These are phyloP conservation scores for Rhodamnia argentea DNA, from an alignment of 345 rosid genomes.

Conservation along the genomic window DNA sequence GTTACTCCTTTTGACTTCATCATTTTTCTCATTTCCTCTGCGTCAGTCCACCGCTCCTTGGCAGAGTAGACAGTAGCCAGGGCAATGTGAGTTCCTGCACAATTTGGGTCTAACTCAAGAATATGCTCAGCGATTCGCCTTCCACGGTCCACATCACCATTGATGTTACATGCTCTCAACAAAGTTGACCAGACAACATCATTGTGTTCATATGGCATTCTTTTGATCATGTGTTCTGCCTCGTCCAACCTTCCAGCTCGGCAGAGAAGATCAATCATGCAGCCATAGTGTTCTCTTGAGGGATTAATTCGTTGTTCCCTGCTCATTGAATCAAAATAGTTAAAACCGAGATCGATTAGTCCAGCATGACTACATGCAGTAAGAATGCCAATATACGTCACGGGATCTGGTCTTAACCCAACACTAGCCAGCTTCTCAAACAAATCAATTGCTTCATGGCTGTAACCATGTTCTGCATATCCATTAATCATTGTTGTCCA, in stretches of 20 bases:
- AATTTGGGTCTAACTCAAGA: slow-evolving; percentile 65
- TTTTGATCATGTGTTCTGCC: slow-evolving; percentile 64
- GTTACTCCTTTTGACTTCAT: slow-evolving; percentile 65
- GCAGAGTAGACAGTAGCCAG: slow-evolving; percentile 65
- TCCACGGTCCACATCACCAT: slow-evolving; percentile 64
- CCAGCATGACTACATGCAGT: slow-evolving; percentile 86
- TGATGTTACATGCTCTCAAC: slow-evolving; percentile 54
- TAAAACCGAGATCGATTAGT: slow-evolving; percentile 59
- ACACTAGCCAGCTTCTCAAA: slow-evolving; percentile 47
- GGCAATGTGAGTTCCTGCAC: slow-evolving; percentile 69
- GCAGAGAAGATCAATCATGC: slow-evolving; percentile 88
- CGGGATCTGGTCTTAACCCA: slow-evolving; percentile 65
- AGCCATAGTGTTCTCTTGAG: slow-evolving; percentile 81
- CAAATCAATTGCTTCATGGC: slow-evolving; percentile 59
- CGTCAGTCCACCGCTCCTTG: slow-evolving; percentile 68
- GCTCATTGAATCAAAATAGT: slow-evolving; percentile 58
- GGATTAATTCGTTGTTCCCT: slow-evolving; percentile 35
- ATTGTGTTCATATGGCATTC: slow-evolving; percentile 56
- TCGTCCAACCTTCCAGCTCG: slow-evolving; percentile 62
- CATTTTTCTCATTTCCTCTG: slow-evolving; percentile 50
- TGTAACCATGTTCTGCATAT: slow-evolving; percentile 80
- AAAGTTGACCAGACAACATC: slow-evolving; percentile 86
- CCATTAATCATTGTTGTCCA: slow-evolving; percentile 93
- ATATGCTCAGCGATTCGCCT: slow-evolving; percentile 49
- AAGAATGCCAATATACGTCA: slow-evolving; percentile 74